A percentile compares a stretch with the other conserved stretches of the same genome.
phyloP scores from a whole-genome alignment of 306 rosid genomes.

The Purshia tridentata region DNA sequence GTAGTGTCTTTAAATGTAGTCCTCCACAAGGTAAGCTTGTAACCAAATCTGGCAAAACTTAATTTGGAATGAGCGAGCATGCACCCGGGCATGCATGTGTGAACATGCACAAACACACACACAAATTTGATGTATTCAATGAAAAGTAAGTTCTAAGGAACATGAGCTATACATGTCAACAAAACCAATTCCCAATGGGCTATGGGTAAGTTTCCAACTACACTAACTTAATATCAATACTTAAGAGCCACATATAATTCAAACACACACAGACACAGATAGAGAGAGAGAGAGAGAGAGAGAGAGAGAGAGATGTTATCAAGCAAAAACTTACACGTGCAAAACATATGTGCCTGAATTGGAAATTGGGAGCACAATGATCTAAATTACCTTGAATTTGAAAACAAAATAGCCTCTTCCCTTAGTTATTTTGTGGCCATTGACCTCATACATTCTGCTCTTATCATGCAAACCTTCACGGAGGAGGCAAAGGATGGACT shows the following conservation, averaged over 20 bases:
- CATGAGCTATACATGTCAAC: neutral
- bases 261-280: neutral
- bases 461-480: slow-evolving; percentile 74
- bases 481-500: slow-evolving; percentile 84
- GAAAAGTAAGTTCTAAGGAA: neutral
- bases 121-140: neutral
- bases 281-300: neutral
- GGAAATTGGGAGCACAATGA: neutral
- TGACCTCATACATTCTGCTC: slow-evolving; percentile 80
- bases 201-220: neutral
- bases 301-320: neutral
- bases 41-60: neutral
- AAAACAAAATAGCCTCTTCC: slow-evolving; percentile 85
- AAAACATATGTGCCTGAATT: neutral
- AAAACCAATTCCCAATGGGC: neutral
- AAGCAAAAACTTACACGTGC: neutral
- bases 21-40: neutral
- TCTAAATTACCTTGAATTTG: slow-evolving; percentile 64
- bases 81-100: neutral
- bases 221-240: neutral
- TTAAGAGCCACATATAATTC: neutral
- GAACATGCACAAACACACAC: neutral
- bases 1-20: neutral
- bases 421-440: slow-evolving; percentile 82
- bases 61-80: neutral